These are phyloP conservation scores for Strombidium stylifer DNA, from an alignment of 73 alveolate species.

Conservation along the genomic window DNA sequence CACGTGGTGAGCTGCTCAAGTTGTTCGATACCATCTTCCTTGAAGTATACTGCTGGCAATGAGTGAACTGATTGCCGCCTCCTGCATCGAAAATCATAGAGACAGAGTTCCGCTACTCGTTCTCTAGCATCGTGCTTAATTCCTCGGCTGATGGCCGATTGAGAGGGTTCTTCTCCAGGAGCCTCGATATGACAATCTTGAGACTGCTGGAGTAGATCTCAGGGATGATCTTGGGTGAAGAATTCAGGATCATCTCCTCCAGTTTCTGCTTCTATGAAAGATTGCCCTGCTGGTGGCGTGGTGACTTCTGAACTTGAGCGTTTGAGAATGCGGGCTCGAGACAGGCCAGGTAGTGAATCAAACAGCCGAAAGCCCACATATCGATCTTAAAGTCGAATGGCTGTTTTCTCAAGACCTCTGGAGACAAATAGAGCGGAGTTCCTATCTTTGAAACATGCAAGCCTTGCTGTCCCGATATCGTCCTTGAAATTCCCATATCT, in stretches of 20 bases:
- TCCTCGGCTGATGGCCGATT: slow-evolving; percentile 9
- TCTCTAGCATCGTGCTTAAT: too few species aligned
- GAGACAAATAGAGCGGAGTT: slow-evolving; percentile 39
- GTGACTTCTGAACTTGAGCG: neutral
- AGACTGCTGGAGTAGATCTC: slow-evolving; percentile 1
- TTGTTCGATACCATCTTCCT: too few species aligned
- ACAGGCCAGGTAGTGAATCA: slow-evolving; percentile 80
- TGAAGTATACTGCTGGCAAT: too few species aligned
- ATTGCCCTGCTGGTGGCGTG: neutral
- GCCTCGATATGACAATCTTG: neutral
- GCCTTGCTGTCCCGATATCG: neutral
- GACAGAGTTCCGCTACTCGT: too few species aligned
- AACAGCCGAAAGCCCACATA: slow-evolving; percentile 97
- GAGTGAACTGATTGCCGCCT: too few species aligned
- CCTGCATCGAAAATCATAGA: too few species aligned
- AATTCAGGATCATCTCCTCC: slow-evolving; percentile 4
- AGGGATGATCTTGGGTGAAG: slow-evolving; percentile 8
- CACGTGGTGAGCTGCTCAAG: too few species aligned
- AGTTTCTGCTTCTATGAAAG: neutral
- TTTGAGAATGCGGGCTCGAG: slow-evolving; percentile 88
- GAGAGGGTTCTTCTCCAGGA: neutral
- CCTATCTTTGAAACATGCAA: slow-evolving; percentile 28
- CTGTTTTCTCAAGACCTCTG: slow-evolving; percentile 56
- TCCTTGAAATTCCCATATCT: slow-evolving; percentile 28
- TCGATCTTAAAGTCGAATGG: slow-evolving; percentile 95